Base-by-base conservation (phyloP, 2,329 filamentous ascomycete genomes). In the Hawksworthiomyces lignivorus region DNA sequence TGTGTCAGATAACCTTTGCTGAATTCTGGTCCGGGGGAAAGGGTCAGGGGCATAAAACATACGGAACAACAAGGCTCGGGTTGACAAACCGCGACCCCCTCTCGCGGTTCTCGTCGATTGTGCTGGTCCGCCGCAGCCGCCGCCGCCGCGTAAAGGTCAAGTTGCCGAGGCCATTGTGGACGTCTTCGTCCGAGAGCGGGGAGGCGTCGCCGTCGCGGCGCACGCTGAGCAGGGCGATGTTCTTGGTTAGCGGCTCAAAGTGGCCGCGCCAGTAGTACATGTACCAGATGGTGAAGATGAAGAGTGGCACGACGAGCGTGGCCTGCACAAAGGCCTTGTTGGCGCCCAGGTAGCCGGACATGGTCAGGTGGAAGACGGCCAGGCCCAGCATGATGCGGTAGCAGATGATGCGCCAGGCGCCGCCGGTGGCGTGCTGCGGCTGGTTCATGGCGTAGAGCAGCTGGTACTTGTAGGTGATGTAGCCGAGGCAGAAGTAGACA, bases 401-500 rank as follows among this genome's bases (percentile, higher is more conserved):
- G 63, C 88, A 95, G 48, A 98, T 95, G 75, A 98, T 94, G 36
- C 85, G 83, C 92, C 92, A 98, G 5, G 89, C 88, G 47, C 84
- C 81, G 17, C 94, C 94, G 0, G 90, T 97, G 14, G 88, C 87
- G 58, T 95, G 88, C 56, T 94, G 87, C 14, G 87, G 85, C 59
- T 97, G 90, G 54, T 97, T 89, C 92, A 98, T 98, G 24, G 92
- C 88, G 61, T 98, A 98, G 5, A 98, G 72, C 5, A 98, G 71
- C 67, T 98, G 94, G 63, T 98, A 98, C 61, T 96, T 96, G 74
- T 94, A 94, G 24, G 87, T 85, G 57, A 90, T 90, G 59, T 87
- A 84, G 17, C 88, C 88, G 12, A 94, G 75, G 17, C 77, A 59
- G 54, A 94, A 94, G 62, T 94, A 98, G 11, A 87, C 68, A 36